Evolutionary conservation across 257 asterid genomes (phyloP), one percentile per base, ranked within the genome.

Genomic region (Solanum ahanhuiri): DNA sequence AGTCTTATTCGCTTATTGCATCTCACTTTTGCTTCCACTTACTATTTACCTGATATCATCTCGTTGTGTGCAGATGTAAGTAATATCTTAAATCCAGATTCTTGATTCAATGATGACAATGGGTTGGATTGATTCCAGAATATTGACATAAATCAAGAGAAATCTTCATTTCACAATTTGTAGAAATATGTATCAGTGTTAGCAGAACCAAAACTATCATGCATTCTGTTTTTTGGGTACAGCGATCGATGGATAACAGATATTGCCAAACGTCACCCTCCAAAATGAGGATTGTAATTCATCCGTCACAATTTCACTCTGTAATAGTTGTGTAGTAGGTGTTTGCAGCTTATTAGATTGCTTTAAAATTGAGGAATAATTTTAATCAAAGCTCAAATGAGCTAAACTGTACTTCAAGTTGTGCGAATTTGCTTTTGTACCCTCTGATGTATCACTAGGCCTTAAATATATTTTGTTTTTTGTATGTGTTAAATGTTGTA

Each of bases 111-210:
- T 15, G 28, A 72, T 4, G n/a, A 45, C 71, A 84, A 45, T 58
- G 69, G 63, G 28, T 85, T 64, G 83, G 57, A 69, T 15, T 54
- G 72, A 43, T 72, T 85, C 83, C 82, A 69, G 86, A 69, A 71
- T 82, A 67, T 23, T 41, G 83, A 88, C 85, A 43, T 75, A 75
- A 67, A 33, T 76, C 86, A 81, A 87, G 48, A 41, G 57, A 35
- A 72, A 54, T 87, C 41, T 79, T 25, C 28, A 22, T 85, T 76
- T 81, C 70, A 79, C 67, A 83, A 77, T 87, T 86, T 86, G 89
- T 89, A 89, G 91, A 88, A 85, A 28, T 87, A 85, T 89, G 90
- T 92, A 87, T 83, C 82, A 82, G 77, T 89, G 81, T 63, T 87
- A 79, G 85, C 89, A 86, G 76, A 87, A 75, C 41, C 43, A 41